These are phyloP conservation scores for Capsicum rhomboideum DNA, from an alignment of 257 asterid genomes.

Conservation along the genomic window DNA sequence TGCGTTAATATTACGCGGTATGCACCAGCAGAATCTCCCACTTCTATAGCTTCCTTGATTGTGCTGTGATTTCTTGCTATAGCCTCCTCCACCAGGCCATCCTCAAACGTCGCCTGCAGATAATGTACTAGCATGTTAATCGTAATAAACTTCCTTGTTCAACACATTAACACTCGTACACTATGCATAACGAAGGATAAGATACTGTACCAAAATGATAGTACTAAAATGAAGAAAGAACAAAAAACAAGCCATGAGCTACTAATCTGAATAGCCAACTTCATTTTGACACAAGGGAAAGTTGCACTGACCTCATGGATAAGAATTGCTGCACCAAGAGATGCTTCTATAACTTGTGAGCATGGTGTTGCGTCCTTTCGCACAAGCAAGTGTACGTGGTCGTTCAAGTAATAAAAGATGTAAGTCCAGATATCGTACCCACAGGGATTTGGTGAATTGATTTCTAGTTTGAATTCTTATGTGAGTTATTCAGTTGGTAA, in stretches of 20 bases:
- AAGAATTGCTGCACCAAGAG: conserved; percentile 74
- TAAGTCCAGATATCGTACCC: no score
- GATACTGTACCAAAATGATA: neutral
- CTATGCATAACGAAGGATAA: neutral
- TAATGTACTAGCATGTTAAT: neutral
- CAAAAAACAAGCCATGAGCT: no score
- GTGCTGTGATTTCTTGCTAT: conserved; percentile 46
- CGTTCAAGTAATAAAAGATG: no score
- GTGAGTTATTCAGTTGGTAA: no score
- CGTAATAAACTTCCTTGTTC: conserved; percentile 24
- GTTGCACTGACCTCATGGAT: conserved; percentile 54
- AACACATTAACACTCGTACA: neutral
- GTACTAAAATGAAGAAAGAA: no score
- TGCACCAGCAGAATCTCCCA: conserved; percentile 67
- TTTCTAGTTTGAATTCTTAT: no score
- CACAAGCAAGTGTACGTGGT: no score
- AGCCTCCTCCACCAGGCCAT: neutral
- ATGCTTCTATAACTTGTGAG: conserved; percentile 57
- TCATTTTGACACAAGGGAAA: neutral
- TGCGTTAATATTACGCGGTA: conserved; percentile 80
- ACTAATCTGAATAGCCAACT: no score
- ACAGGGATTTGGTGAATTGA: no score
- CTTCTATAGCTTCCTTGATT: conserved; percentile 72
- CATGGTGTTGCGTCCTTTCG: no score
- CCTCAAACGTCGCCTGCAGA: neutral